Evolutionary conservation across 1,284 basidiomycete genomes (phyloP), one percentile per base, ranked within the genome.

Genomic region (Volvariella surrecta): DNA sequence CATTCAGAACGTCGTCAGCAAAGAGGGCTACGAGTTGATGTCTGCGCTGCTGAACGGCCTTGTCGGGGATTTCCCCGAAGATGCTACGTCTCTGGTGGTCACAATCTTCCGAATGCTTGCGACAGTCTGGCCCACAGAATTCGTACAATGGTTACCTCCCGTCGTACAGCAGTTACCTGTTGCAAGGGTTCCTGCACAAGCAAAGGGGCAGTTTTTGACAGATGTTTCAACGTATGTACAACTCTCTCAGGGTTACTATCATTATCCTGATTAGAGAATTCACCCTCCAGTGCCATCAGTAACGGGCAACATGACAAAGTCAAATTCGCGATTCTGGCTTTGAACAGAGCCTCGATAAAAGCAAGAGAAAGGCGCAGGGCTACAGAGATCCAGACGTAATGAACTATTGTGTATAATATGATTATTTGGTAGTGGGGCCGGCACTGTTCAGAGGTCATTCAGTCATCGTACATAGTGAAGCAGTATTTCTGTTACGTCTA

Each of bases 31-130:
- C 45, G 74, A 79, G 50, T 70, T 97, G 17, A 62, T 86, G n/a
- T 73, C 73, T 6, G 75, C 82, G 49, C 58, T 95, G 19, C 68
- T 98, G 35, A 67, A 73, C 20, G 92, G 94, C 2, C 69, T 97
- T 13, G 80, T 92, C 2, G 80, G 82, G 21, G 82, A 87, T 47
- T 98, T 94, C 60, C 89, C 89, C 2, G 92, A 94, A 54, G 94
- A 98, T 48, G 74, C 81, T 1, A 72, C 84, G 20, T 75, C 85
- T 4, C 62, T 72, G 37, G 82, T 93, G 24, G 77, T 91, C 37
- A 80, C 82, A 1, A 80, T 96, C 50, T 74, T 97, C 56, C 76
- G 88, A 28, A 70, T 79, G 21, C 59, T 94, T 38, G 75, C 82
- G 21, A 63, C 68, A 21, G 58, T 79, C 10, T 89, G 86, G 73